Evolutionary conservation across 768 basidiomycete genomes (phyloP).

Genomic region (Trametes cinnabarina): DNA sequence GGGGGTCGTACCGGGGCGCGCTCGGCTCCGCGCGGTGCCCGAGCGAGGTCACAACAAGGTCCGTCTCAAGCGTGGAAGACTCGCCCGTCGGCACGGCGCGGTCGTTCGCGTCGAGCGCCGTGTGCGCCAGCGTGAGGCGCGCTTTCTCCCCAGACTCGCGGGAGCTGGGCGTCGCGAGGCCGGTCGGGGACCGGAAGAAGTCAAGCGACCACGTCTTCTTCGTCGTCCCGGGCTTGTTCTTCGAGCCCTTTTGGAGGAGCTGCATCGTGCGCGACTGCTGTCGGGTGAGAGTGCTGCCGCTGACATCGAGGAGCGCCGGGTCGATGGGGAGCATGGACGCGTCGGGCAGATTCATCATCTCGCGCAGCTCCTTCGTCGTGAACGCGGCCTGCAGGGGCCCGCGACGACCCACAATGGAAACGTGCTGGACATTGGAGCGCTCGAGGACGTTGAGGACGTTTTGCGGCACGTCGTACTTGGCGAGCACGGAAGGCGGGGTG

Average conservation of each 20-base stretch:
- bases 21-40: conserved; percentile 77
- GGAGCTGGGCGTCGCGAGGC: conserved; percentile 35
- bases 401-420: conserved; percentile 81
- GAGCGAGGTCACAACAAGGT: conserved; percentile 82
- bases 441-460: conserved; percentile 67
- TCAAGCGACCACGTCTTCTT: conserved; percentile 76
- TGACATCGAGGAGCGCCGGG: conserved; percentile 39
- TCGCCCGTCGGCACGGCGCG: conserved; percentile 56
- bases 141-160: conserved; percentile 24
- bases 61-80: conserved; percentile 54
- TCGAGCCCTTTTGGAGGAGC: conserved; percentile 65
- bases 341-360: conserved; percentile 64
- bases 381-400: conserved; percentile 89
- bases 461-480: conserved; percentile 74
- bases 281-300: conserved; percentile 43
- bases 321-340: conserved; percentile 66
- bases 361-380: conserved; percentile 89
- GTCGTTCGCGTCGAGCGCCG: conserved; percentile 48
- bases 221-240: conserved; percentile 46
- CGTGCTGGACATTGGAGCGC: conserved; percentile 62
- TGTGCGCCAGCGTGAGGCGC: conserved; percentile 59
- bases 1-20: conserved; percentile 56
- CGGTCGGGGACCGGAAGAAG: conserved; percentile 73
- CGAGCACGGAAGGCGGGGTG: conserved; percentile 58
- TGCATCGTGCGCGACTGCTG: conserved; percentile 68